Evolutionary conservation across 2,329 filamentous ascomycete species (phyloP), one percentile per base, ranked within the genome.

Genomic region (Aspergillus ruber): DNA sequence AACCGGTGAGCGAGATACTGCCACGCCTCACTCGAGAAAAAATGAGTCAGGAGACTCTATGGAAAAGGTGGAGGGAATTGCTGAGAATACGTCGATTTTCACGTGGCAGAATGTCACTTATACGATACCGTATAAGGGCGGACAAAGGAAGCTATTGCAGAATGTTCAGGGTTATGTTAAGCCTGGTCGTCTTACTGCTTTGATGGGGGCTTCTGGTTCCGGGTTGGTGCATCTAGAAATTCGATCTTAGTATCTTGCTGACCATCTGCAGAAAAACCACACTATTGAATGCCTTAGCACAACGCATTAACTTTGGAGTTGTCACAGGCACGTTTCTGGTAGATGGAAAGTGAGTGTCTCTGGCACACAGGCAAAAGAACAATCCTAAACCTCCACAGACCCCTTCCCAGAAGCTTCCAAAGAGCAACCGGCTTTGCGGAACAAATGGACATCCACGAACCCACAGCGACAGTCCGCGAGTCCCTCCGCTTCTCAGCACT

Each of bases 31-130:
- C 9, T 27, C 49, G 6, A 45, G 54, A n/a, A 52, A 62, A 25
- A 20, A 59, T 20, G 40, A 52, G 2, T 46, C 49, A 2, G 49
- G 55, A 9, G 46, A 60, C 23, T 46, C 55, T 35, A 54, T 56
- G 9, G 56, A 59, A 41, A 61, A 68, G 45, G 66, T 74, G 39
- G 66, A 75, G 29, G 73, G 74, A 2, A 76, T 85, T 12, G 79
- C 79, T 1, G 80, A 79, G 58, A 84, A 84, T 50, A 81, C 85
- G 43, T 81, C 83, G 32, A 74, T 89, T n/a, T 76, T 95, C 50
- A 95, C 90, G 0, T 95, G 89, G 86, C 86, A 91, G 63, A 76
- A 86, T 54, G 81, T 96, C 50, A 88, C 84, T 61, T 95, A 95
- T 63, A 79, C 62, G 44, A 84, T 78, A 52, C 71, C 53, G 9